Base-by-base conservation (phyloP, 345 rosid genomes). In the Sonneratia caseolaris region DNA sequence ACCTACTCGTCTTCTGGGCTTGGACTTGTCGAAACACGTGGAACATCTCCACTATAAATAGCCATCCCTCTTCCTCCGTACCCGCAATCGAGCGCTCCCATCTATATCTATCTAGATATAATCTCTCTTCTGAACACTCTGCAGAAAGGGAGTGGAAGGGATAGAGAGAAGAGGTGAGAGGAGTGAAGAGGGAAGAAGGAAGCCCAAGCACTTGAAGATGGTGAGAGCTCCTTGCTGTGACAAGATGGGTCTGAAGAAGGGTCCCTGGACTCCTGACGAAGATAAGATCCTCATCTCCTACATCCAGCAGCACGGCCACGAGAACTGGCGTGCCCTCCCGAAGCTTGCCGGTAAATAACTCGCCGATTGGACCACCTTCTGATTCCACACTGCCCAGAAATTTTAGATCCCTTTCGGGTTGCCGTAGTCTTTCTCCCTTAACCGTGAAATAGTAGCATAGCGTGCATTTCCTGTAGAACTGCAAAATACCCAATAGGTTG, bases 141-240 rank as follows among this genome's bases (percentile, higher is more conserved):
- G 21, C 22, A 55, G 21, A 49, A 62, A 32, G 72, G 49, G 62
- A 49, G 62, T 27, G 72, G 24, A 21, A 69, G 24, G 45, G 45
- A 42, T 4, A 42, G 45, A 42, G 45, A 42, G 5, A 51, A 16
- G 56, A 61, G 37, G 32, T 27, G 32, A 42, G 45, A 42, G 45
- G 10, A 42, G 45, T 3, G 32, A 27, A 27, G 32, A 27, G 32
- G 32, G 67, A 59, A 62, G 74, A n/a, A 57, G 42, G 3, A 13
- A 24, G 27, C 9, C 36, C 18, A 51, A 3, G 32, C 14, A 67
- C 3, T 1, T 67, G 32, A 74, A 82, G 64, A 93, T 91, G 98
- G 98, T 69, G 75, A 86, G 98, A 81, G 91, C 92, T 83, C 98
- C 97, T 71, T 91, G 97, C 74, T 91, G 98, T 68, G 91, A 88